phyloP scores from a whole-genome alignment of 345 rosid species.

The Lepidium sativum region DNA sequence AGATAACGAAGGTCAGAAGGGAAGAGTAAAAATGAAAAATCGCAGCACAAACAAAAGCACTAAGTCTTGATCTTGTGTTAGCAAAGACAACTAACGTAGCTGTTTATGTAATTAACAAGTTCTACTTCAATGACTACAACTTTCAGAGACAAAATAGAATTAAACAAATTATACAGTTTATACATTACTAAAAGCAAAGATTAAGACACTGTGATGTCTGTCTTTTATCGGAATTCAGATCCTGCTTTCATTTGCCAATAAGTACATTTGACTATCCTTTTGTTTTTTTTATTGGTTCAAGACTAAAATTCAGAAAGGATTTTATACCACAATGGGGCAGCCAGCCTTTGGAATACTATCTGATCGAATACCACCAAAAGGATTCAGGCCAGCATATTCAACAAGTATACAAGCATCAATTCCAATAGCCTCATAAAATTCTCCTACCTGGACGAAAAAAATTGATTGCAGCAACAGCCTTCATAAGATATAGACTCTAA shows the following conservation, averaged over 20 bases:
- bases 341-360: slow-evolving; percentile 95
- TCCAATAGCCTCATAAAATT: slow-evolving; percentile 91
- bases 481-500: neutral
- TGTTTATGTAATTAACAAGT: neutral
- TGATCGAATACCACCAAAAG: slow-evolving; percentile 84
- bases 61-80: neutral
- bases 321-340: slow-evolving; percentile 81
- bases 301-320: neutral
- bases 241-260: neutral
- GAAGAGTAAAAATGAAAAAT: neutral
- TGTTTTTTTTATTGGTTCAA: too few species aligned
- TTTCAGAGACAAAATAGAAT: neutral
- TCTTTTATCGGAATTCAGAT: neutral
- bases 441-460: slow-evolving; percentile 65
- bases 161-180: neutral
- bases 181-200: neutral
- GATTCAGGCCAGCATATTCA: slow-evolving; percentile 95
- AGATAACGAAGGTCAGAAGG: neutral
- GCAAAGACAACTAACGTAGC: neutral
- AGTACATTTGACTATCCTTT: neutral
- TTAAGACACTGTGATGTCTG: neutral
- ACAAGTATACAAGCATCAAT: slow-evolving; percentile 96
- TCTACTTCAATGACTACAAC: neutral
- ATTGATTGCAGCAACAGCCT: neutral
- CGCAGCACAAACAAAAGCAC: neutral